phyloP scores from a whole-genome alignment of 495 filamentous ascomycete species.

The Podospora appendiculata region DNA sequence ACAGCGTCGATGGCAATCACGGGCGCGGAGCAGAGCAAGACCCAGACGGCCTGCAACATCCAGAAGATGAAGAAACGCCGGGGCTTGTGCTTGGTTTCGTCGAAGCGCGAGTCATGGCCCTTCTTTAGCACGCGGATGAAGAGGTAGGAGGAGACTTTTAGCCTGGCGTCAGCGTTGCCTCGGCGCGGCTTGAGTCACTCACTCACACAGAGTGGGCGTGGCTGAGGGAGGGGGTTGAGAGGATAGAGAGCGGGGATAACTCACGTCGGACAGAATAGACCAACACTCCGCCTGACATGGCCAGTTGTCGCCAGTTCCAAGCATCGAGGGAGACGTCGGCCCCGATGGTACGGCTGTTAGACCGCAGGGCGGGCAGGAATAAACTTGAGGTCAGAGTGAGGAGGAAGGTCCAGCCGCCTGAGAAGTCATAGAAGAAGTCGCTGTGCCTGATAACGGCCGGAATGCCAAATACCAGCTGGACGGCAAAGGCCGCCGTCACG shows the following conservation, averaged over 20 bases:
- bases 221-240: background rate
- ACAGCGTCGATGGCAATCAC: slow-evolving; percentile 49
- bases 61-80: slow-evolving; percentile 48
- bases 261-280: slow-evolving; percentile 51
- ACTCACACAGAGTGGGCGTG: background rate
- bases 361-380: slow-evolving; percentile 47
- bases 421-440: slow-evolving; percentile 57
- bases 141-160: slow-evolving; percentile 53
- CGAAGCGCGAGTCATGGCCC: slow-evolving; percentile 55
- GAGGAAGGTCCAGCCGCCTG: slow-evolving; percentile 53
- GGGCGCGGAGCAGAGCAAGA: slow-evolving; percentile 52
- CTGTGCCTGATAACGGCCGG: slow-evolving; percentile 47
- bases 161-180: too few relatives aligned
- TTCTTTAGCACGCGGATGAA: slow-evolving; percentile 46
- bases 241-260: slow-evolving; percentile 7
- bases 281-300: slow-evolving; percentile 44
- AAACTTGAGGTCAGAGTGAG: slow-evolving; percentile 45
- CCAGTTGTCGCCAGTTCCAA: slow-evolving; percentile 56
- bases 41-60: slow-evolving; percentile 53
- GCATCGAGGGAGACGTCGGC: slow-evolving; percentile 16
- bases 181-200: too few relatives aligned
- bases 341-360: slow-evolving; percentile 1
- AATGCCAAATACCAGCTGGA: slow-evolving; percentile 47
- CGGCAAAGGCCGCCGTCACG: slow-evolving; percentile 43
- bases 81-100: slow-evolving; percentile 45